phyloP scores from a whole-genome alignment of 306 rosid species.

The Cercis canadensis region DNA sequence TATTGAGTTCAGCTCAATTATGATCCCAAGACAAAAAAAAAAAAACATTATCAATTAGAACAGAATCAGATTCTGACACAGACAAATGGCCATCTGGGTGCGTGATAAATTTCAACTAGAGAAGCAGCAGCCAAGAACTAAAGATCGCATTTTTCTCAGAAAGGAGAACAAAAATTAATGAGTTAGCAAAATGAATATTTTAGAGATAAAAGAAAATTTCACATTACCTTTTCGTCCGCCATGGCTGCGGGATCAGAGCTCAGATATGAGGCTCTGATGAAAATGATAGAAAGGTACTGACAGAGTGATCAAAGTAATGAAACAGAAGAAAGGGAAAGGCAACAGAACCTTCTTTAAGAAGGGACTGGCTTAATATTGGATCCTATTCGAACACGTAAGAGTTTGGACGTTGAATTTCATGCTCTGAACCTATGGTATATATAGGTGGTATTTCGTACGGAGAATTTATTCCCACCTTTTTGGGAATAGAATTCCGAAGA shows the following conservation, averaged over 20 bases:
- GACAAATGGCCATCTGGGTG: not conserved
- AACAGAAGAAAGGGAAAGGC: not conserved
- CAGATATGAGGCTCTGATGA: not conserved
- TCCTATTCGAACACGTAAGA: constrained; percentile 32
- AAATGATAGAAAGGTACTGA: not conserved
- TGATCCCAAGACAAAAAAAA: not conserved
- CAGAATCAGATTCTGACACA: constrained; percentile 17
- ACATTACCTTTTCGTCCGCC: constrained; percentile 40
- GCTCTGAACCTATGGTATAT: too few species aligned
- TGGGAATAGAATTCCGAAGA: too few species aligned
- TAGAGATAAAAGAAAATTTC: not conserved
- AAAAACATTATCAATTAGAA: too few species aligned
- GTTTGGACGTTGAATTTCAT: constrained; percentile 22
- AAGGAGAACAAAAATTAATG: not conserved
- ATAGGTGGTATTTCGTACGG: too few species aligned
- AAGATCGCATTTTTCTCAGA: not conserved
- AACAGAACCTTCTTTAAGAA: constrained; percentile 9
- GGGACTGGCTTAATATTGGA: not conserved
- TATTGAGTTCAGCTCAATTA: too few species aligned
- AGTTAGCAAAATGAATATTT: not conserved
- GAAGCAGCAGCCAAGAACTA: not conserved
- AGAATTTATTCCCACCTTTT: too few species aligned
- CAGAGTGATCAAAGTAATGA: not conserved
- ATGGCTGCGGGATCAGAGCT: constrained; percentile 33
- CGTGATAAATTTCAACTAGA: not conserved